These are phyloP conservation scores for Sphaerostilbella broomeana DNA, from an alignment of 2,329 filamentous ascomycete species.

Conservation along the genomic window DNA sequence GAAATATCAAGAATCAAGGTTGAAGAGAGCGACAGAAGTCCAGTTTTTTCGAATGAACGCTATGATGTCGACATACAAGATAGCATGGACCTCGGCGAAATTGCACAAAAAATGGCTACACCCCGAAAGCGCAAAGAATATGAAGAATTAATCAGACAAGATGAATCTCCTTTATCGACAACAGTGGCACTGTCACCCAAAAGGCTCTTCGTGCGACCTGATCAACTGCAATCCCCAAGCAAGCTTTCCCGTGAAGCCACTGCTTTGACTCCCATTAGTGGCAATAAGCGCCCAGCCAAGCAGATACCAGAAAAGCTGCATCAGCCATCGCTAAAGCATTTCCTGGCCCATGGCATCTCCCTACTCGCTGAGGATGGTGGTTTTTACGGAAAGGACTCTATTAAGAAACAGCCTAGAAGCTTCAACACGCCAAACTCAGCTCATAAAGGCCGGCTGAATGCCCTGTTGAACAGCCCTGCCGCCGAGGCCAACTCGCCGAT, in stretches of 20 bases:
- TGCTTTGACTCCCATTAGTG: slow-evolving; percentile 32
- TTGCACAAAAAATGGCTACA: slow-evolving; percentile 27
- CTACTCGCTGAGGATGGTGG: slow-evolving; percentile 44
- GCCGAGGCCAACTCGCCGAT: slow-evolving; percentile 11
- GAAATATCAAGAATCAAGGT: slow-evolving; percentile 34
- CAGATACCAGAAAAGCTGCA: slow-evolving; percentile 19
- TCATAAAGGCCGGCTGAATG: slow-evolving; percentile 26
- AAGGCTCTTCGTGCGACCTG: slow-evolving; percentile 17
- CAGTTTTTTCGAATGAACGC: slow-evolving; percentile 18
- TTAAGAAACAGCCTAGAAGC: slow-evolving; percentile 5
- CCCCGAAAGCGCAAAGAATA: slow-evolving; percentile 29
- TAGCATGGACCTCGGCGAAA: slow-evolving; percentile 50
- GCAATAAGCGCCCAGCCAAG: slow-evolving; percentile 25
- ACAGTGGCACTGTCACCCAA: slow-evolving; percentile 13
- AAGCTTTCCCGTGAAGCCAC: slow-evolving; percentile 18
- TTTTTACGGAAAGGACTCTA: slow-evolving; percentile 19
- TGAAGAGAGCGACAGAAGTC: slow-evolving; percentile 31
- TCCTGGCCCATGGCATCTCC: slow-evolving; percentile 32
- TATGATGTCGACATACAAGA: slow-evolving; percentile 37
- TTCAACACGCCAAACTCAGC: slow-evolving; percentile 6
- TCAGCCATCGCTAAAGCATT: slow-evolving; percentile 16
- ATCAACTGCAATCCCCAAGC: slow-evolving; percentile 8
- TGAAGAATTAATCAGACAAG: slow-evolving; percentile 15
- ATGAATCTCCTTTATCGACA: slow-evolving; percentile 3
- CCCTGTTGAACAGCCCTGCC: slow-evolving; percentile 28